phyloP scores from a whole-genome alignment of 2,329 filamentous ascomycete species.

The Rhynchosporium graminicola region DNA sequence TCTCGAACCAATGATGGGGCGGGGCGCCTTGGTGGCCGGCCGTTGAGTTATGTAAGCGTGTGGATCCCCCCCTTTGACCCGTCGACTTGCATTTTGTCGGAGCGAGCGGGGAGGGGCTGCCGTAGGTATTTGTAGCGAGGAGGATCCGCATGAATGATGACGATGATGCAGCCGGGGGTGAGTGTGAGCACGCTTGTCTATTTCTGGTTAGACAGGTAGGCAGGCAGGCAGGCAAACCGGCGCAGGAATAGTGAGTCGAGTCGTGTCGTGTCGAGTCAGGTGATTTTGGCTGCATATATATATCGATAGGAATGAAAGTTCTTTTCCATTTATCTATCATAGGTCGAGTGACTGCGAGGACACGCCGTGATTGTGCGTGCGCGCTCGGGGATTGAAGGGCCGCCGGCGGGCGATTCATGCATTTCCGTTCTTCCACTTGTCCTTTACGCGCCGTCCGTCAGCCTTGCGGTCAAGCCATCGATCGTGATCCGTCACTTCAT shows the following conservation, averaged over 20 bases:
- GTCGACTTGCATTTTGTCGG: neutral
- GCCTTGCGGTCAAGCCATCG: conserved; percentile 1
- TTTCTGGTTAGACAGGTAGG: neutral
- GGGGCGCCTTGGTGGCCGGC: too few species aligned
- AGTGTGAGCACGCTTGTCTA: neutral
- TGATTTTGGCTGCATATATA: neutral
- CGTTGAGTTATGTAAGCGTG: neutral
- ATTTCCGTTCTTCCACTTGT: neutral
- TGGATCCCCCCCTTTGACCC: neutral
- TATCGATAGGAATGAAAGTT: neutral
- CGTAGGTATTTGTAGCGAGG: conserved; percentile 17
- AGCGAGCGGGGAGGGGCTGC: neutral
- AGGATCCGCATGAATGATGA: neutral
- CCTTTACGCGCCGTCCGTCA: conserved; percentile 4
- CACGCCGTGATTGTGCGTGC: neutral
- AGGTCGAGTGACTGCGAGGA: neutral
- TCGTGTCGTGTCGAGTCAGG: too few species aligned
- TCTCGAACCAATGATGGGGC: neutral
- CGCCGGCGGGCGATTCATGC: neutral
- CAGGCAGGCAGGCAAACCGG: too few species aligned
- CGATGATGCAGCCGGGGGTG: neutral
- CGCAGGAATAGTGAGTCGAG: neutral
- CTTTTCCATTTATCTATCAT: too few species aligned
- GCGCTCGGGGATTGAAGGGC: neutral
- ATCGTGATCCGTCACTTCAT: neutral